These are phyloP conservation scores for Cantharellus anzutake DNA, from an alignment of 768 basidiomycete species.

Conservation along the genomic window DNA sequence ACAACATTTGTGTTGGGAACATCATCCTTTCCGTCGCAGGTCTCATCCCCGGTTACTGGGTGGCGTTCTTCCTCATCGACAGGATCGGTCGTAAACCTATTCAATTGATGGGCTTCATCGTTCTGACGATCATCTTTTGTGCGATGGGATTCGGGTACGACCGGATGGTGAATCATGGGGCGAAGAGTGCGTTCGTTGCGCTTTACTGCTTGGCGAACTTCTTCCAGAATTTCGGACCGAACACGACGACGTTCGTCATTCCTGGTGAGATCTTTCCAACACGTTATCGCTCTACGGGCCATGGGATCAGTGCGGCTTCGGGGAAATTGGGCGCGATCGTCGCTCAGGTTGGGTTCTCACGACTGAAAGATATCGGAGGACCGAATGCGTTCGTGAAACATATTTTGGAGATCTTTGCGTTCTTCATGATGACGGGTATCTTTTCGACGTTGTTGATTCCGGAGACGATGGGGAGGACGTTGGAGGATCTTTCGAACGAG, in stretches of 20 bases:
- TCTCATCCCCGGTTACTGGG: slow-evolving; percentile 17
- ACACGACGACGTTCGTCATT: slow-evolving; percentile 11
- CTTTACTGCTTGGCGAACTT: slow-evolving; percentile 15
- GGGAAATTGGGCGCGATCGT: slow-evolving; percentile 13
- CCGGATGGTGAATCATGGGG: slow-evolving; percentile 3
- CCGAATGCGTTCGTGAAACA: slow-evolving; percentile 34
- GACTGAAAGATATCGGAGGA: slow-evolving; percentile 49
- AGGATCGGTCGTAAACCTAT: slow-evolving; percentile 55
- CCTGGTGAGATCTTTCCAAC: slow-evolving; percentile 15
- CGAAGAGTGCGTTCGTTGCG: slow-evolving; percentile 12
- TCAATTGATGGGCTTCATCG: slow-evolving; percentile 16
- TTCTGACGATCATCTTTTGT: slow-evolving; percentile 11
- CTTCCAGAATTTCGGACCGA: slow-evolving; percentile 14
- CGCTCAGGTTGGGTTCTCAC: slow-evolving; percentile 12
- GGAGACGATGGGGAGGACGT: slow-evolving; percentile 37
- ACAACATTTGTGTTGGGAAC: slow-evolving; percentile 55
- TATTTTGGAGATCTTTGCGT: slow-evolving; percentile 55
- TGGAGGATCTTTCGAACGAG: slow-evolving; percentile 16
- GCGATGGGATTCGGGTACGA: slow-evolving; percentile 15
- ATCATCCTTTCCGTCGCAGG: slow-evolving; percentile 14
- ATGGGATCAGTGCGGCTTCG: slow-evolving; percentile 11
- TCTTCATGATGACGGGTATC: slow-evolving; percentile 76
- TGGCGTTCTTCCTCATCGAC: slow-evolving; percentile 11
- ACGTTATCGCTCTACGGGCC: slow-evolving; percentile 11
- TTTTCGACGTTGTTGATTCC: slow-evolving; percentile 64